These are phyloP conservation scores for Euphorbia lathyris DNA, from an alignment of 345 rosid genomes.

Conservation along the genomic window DNA sequence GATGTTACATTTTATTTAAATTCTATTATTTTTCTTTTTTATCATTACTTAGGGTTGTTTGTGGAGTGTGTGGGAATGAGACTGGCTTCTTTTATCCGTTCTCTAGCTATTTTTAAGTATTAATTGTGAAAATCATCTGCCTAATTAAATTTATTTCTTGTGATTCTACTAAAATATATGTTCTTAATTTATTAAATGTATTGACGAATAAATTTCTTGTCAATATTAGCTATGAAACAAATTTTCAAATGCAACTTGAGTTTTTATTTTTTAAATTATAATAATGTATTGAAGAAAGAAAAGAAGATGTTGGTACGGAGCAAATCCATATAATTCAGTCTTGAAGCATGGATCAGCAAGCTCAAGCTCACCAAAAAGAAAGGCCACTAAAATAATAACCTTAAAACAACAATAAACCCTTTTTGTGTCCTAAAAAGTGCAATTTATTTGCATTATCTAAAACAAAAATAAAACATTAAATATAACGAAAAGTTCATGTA, in stretches of 20 bases:
- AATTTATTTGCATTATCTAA: not conserved
- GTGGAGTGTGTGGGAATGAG: too few species aligned
- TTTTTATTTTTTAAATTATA: not conserved
- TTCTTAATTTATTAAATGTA: not conserved
- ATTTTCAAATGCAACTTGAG: not conserved
- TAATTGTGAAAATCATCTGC: too few species aligned
- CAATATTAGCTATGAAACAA: not conserved
- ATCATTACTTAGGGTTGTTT: too few species aligned
- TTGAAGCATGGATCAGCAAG: not conserved
- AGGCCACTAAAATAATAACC: not conserved
- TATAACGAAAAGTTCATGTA: not conserved
- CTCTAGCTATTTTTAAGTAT: too few species aligned
- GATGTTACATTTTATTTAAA: too few species aligned
- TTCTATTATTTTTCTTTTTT: too few species aligned
- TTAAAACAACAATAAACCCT: not conserved
- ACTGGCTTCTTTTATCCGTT: too few species aligned
- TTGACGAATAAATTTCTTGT: not conserved
- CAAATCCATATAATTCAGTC: not conserved
- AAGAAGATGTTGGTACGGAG: not conserved
- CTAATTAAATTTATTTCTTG: too few species aligned
- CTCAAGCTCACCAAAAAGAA: not conserved
- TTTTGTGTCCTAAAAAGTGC: constrained; percentile 27
- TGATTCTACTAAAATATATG: not conserved
- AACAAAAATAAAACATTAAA: not conserved
- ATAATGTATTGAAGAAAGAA: not conserved